Percentiles rank a stretch among this genome's conserved stretches.
Evolutionary conservation across 768 basidiomycete genomes (phyloP).

Genomic region (Collybia mongolica): DNA sequence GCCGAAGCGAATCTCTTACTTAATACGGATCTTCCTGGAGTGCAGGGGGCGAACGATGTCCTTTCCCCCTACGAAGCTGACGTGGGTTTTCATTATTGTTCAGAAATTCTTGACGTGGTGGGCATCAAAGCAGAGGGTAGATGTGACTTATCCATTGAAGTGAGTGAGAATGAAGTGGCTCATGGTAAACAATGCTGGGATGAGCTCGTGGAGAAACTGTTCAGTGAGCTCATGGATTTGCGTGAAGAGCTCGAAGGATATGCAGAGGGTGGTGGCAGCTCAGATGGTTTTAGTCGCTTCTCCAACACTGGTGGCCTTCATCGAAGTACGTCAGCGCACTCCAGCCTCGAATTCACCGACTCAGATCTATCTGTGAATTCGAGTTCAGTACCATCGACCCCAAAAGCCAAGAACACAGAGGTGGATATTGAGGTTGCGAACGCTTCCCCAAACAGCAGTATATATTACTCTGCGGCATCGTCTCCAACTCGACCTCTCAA

Average conservation of each 20-base stretch:
- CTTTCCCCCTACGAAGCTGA: slow-evolving; percentile 37
- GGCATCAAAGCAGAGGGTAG: slow-evolving; percentile 4
- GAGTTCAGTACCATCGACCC: slow-evolving; percentile 49
- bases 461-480: slow-evolving; percentile 14
- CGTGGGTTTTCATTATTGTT: slow-evolving; percentile 37
- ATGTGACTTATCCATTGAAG: slow-evolving; percentile 16
- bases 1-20: slow-evolving; percentile 16
- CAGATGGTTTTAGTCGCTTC: slow-evolving; percentile 13
- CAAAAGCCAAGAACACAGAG: slow-evolving; percentile 38
- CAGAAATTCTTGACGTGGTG: slow-evolving; percentile 6
- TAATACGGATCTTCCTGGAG: slow-evolving; percentile 40
- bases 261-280: no score
- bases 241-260: slow-evolving; percentile 11
- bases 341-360: slow-evolving; percentile 29
- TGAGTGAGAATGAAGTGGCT: slow-evolving; percentile 32
- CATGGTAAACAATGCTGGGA: slow-evolving; percentile 40
- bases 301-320: slow-evolving; percentile 17
- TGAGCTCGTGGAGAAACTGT: slow-evolving; percentile 37
- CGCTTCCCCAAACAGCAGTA: slow-evolving; percentile 24
- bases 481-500: slow-evolving; percentile 34
- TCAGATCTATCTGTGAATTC: slow-evolving; percentile 44
- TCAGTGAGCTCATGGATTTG: slow-evolving; percentile 18
- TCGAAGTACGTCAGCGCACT: slow-evolving; percentile 32
- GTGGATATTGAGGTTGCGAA: slow-evolving; percentile 35
- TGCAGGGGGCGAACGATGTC: slow-evolving; percentile 33